Conservation (phyloP, 2,329 filamentous ascomycete genomes). For the Torrubiellomyces zombiae region DNA sequence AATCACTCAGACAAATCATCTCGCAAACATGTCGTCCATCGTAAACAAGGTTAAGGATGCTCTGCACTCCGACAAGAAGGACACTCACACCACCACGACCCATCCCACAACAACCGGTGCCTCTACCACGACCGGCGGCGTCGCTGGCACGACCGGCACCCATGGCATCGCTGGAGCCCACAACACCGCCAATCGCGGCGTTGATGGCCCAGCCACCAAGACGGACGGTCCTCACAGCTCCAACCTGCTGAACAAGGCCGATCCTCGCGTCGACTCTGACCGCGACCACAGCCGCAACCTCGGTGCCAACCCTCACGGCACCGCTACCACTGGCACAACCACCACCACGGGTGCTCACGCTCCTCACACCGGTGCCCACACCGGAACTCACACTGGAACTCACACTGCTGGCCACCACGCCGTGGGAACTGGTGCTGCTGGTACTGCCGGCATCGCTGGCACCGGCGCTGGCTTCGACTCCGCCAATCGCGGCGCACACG, state of each 20-base stretch:
- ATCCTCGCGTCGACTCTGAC: conserved; percentile 39
- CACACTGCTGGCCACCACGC: conserved; percentile 4
- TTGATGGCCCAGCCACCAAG: conserved; percentile 10
- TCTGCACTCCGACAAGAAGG: conserved; percentile 24
- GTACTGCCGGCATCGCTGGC: conserved; percentile 3
- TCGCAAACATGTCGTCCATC: conserved; percentile 35
- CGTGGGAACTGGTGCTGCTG: no score
- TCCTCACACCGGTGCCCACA: conserved; percentile 5
- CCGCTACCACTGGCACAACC: conserved; percentile 3
- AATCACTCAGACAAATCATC: conserved; percentile 1
- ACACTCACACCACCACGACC: conserved; percentile 15
- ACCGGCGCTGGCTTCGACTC: conserved; percentile 4
- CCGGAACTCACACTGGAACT: conserved; percentile 8
- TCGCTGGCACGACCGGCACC: conserved; percentile 8
- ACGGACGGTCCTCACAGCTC: conserved; percentile 29
- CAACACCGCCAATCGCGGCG: conserved; percentile 14
- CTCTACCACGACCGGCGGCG: conserved; percentile 7
- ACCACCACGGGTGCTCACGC: conserved; percentile 3
- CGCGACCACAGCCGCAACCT: conserved; percentile 22
- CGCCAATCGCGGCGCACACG: conserved; percentile 3
- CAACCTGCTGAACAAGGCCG: conserved; percentile 30
- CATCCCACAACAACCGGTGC: conserved; percentile 14
- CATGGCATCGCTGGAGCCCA: conserved; percentile 13
- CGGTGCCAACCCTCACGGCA: conserved; percentile 15
- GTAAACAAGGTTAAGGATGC: conserved; percentile 45